Base-by-base conservation (phyloP, 805 yeast genomes). In the Tetrapisispora iriomotensis region DNA sequence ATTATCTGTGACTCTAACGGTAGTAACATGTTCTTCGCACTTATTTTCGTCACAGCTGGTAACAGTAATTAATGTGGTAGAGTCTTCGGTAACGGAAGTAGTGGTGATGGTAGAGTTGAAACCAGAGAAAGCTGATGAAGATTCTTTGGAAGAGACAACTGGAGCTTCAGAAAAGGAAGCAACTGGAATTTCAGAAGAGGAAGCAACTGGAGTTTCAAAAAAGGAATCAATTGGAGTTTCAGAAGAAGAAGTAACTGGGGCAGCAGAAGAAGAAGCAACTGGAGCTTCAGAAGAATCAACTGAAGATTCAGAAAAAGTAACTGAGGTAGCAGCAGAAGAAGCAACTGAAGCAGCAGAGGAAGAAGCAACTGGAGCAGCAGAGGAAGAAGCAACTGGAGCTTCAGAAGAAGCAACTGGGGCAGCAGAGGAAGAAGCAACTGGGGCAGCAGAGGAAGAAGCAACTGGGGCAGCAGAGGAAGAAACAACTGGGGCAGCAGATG, bases 61-160 rank as follows among this genome's bases (percentile, higher is more conserved):
- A 28, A 28, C 24, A 15, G 39, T 29, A 29, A 22, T 22, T 5
- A 58, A 14, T 8, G 58, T 38, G 17, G 64, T 39, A 21, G 40
- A 6, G 8, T 17, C 48, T 12, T 37, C 20, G 12, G 37, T 8
- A 18, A 26, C 27, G 15, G 8, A 7, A 18, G n/a, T n/a, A n/a
- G 37, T 34, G 8, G 29, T 26, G 13, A 29, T 17, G 6, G 32
- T 29, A 7, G 32, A 29, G 13, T 29, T 29, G n/a, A 8, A 29
- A 20, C 18, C 20, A 29, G 37, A 14, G 34, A 29, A 27, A 4
- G 20, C 22, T 13, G 24, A 6, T 9, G 27, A 6, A 14, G 32
- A 6, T 9, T 31, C 13, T 8, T 18, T 13, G 3, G 35, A 24
- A 27, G 29, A 12, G 13, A 7, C 24, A 6, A 7, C 6, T 17